Conservation (phyloP, 129 eudicot genomes). For the Helichrysum umbraculigerum region DNA sequence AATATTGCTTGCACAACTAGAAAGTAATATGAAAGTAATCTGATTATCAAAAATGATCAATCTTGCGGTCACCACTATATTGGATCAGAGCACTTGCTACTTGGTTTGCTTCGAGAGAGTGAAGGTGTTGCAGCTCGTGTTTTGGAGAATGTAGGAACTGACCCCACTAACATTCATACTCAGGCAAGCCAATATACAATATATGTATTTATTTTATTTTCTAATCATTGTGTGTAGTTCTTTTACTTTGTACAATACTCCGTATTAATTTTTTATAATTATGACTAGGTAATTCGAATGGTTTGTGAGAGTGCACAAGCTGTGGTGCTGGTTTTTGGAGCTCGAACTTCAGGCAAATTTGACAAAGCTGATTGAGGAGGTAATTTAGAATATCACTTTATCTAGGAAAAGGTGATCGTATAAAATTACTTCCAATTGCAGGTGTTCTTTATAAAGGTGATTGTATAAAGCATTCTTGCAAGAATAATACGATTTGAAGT, state of each 20-base stretch:
- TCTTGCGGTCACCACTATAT: conserved; percentile 75
- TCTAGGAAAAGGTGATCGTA: too few species aligned
- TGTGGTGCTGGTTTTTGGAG: conserved; percentile 84
- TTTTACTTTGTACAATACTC: conserved; percentile 3
- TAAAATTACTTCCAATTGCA: too few species aligned
- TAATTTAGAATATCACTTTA: conserved; percentile 28
- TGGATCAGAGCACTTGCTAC: conserved; percentile 81
- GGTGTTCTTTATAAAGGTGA: too few species aligned
- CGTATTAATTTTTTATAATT: not conserved
- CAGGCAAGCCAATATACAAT: conserved; percentile 46
- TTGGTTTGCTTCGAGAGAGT: conserved; percentile 94
- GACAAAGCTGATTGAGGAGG: conserved; percentile 94
- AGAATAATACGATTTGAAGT: too few species aligned
- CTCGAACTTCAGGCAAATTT: conserved; percentile 69
- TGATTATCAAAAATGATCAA: not conserved
- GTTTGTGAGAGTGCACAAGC: conserved; percentile 88
- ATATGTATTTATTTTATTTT: too few species aligned
- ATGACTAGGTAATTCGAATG: conserved; percentile 73
- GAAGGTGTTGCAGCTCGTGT: conserved; percentile 98
- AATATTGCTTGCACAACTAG: conserved; percentile 95
- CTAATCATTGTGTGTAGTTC: not conserved
- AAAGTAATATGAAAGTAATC: conserved; percentile 15
- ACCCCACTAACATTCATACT: conserved; percentile 78
- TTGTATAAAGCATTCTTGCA: too few species aligned
- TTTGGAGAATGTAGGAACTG: conserved; percentile 81